phyloP scores from a whole-genome alignment of 345 rosid genomes.

The Heritiera littoralis region DNA sequence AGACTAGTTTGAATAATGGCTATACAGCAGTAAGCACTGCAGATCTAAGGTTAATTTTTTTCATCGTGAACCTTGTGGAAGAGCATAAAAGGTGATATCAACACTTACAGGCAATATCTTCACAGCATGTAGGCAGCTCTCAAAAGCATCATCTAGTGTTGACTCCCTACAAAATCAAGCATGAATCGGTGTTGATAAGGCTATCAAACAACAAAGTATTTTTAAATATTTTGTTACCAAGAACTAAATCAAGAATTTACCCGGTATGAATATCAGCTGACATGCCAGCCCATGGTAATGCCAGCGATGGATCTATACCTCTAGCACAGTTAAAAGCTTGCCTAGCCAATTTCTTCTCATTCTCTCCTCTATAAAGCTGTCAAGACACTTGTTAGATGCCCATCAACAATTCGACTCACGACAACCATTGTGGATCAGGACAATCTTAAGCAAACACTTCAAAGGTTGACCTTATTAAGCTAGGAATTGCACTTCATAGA shows the following conservation, averaged over 20 bases:
- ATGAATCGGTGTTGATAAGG: slow-evolving; percentile 23
- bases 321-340: slow-evolving; percentile 93
- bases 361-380: slow-evolving; percentile 74
- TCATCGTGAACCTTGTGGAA: slow-evolving; percentile 4
- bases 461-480: slow-evolving; percentile 4
- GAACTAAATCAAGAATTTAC: slow-evolving; percentile 40
- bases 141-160: slow-evolving; percentile 72
- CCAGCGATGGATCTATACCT: slow-evolving; percentile 95
- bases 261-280: slow-evolving; percentile 72
- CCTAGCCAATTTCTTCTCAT: slow-evolving; percentile 68
- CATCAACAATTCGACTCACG: not conserved
- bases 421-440: not conserved
- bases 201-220: slow-evolving; percentile 10
- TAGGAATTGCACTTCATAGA: not conserved
- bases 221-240: slow-evolving; percentile 14
- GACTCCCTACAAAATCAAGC: slow-evolving; percentile 52
- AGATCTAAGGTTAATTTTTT: slow-evolving; percentile 19
- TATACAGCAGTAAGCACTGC: not conserved
- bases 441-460: slow-evolving; percentile 2
- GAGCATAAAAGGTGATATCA: slow-evolving; percentile 16
- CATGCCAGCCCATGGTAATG: slow-evolving; percentile 98
- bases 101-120: slow-evolving; percentile 79
- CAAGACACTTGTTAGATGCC: slow-evolving; percentile 27
- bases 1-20: slow-evolving; percentile 7
- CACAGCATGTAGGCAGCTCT: slow-evolving; percentile 89